Evolutionary conservation across 768 basidiomycete species (phyloP).

Genomic region (Mycena sanguinolenta): DNA sequence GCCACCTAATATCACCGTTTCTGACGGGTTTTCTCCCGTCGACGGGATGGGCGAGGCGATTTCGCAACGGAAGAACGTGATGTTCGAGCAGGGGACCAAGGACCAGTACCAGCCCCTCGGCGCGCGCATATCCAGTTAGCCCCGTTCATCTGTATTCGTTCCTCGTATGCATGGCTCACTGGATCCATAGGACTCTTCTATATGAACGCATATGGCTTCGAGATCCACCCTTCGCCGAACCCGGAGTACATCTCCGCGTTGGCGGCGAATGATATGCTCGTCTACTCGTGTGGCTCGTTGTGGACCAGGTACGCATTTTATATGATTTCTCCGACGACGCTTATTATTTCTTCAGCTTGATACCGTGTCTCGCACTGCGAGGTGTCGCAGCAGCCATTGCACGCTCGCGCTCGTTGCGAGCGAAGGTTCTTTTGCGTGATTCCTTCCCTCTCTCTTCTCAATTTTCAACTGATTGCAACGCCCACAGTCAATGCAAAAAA

Average conservation of each 20-base stretch:
- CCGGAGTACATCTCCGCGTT: slow-evolving; percentile 80
- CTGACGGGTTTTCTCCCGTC: slow-evolving; percentile 59
- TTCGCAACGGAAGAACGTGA: slow-evolving; percentile 68
- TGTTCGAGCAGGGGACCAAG: slow-evolving; percentile 72
- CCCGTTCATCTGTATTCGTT: background rate
- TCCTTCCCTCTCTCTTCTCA: slow-evolving; percentile 12
- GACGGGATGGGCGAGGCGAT: slow-evolving; percentile 68
- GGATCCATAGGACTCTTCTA: slow-evolving; percentile 77
- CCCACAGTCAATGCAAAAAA: slow-evolving; percentile 85
- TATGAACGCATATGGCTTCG: slow-evolving; percentile 92
- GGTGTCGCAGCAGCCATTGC: slow-evolving; percentile 87
- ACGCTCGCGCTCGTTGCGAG: slow-evolving; percentile 74
- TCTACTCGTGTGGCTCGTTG: slow-evolving; percentile 94
- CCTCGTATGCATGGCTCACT: slow-evolving; percentile 15
- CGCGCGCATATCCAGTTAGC: slow-evolving; percentile 52
- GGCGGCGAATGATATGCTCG: slow-evolving; percentile 71
- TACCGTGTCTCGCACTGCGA: slow-evolving; percentile 90
- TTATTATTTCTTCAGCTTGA: slow-evolving; percentile 65
- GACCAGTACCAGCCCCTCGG: slow-evolving; percentile 69
- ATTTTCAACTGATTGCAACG: background rate
- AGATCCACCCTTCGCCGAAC: slow-evolving; percentile 92
- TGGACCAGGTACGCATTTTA: slow-evolving; percentile 82
- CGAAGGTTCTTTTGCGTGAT: slow-evolving; percentile 90
- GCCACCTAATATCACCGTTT: slow-evolving; percentile 47
- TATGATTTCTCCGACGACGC: background rate